Conservation (phyloP, 768 basidiomycete species). For the Agrocybe chaxingu region DNA sequence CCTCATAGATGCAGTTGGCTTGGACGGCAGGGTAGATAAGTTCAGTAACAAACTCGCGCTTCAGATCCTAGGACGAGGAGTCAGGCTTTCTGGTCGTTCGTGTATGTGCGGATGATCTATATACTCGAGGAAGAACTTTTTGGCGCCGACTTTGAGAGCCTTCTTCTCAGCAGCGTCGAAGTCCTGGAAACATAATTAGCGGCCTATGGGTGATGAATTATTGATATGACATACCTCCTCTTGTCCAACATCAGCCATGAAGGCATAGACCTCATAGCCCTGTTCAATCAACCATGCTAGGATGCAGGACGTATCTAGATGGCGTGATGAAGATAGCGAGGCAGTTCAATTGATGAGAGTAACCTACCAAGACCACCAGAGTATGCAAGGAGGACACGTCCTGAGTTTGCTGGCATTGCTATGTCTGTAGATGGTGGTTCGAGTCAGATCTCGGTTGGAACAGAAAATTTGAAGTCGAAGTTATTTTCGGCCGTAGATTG, state of each 20-base stretch:
- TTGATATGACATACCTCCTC: constrained; percentile 58
- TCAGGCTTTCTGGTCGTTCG: too few relatives aligned
- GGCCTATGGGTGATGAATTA: neutral
- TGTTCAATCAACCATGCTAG: constrained; percentile 98
- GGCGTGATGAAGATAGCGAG: constrained; percentile 12
- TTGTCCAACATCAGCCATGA: constrained; percentile 95
- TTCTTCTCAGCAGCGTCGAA: constrained; percentile 90
- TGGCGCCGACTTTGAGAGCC: constrained; percentile 89
- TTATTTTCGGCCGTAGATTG: constrained; percentile 11
- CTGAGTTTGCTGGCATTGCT: constrained; percentile 51
- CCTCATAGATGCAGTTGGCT: constrained; percentile 99
- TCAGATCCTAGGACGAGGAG: constrained; percentile 65
- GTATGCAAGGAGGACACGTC: constrained; percentile 95
- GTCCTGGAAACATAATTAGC: constrained; percentile 50
- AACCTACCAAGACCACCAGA: constrained; percentile 92
- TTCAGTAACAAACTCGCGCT: constrained; percentile 91
- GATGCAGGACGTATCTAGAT: constrained; percentile 94
- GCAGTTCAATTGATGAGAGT: neutral
- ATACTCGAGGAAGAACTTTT: constrained; percentile 91
- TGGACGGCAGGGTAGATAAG: constrained; percentile 98
- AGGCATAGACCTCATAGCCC: constrained; percentile 95
- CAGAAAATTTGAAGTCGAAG: constrained; percentile 5
- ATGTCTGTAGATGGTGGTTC: constrained; percentile 4
- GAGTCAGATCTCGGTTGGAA: constrained; percentile 14
- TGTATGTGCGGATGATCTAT: neutral